A percentile compares a stretch with the other conserved stretches of the same genome.
These are phyloP conservation scores for Fusarium brachygibbosum DNA, from an alignment of 2,329 filamentous ascomycete genomes.

Conservation along the genomic window DNA sequence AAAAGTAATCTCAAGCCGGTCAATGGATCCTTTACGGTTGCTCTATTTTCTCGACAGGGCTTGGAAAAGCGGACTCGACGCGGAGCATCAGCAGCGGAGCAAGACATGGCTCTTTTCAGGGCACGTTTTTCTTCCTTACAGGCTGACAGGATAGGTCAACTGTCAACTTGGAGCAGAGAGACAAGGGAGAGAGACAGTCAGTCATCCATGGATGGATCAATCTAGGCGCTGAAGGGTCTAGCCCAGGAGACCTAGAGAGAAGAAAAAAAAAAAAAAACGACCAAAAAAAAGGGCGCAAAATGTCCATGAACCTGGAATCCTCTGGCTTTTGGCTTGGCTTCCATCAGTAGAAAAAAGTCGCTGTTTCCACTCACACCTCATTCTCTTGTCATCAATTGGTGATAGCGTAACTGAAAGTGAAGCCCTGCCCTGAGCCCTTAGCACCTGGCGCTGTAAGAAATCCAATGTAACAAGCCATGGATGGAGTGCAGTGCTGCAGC, in stretches of 20 bases:
- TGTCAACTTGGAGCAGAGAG: neutral
- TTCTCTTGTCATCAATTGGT: constrained; percentile 23
- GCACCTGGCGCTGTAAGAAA: constrained; percentile 33
- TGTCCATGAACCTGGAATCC: constrained; percentile 11
- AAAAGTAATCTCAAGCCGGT: constrained; percentile 19
- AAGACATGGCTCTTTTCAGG: constrained; percentile 26
- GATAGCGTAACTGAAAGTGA: constrained; percentile 9
- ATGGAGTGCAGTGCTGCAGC: neutral
- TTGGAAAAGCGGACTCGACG: constrained; percentile 35
- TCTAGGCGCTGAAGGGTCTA: constrained; percentile 39
- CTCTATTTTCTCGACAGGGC: constrained; percentile 13
- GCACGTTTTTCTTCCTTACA: neutral
- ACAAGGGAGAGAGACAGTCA: neutral
- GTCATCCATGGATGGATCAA: constrained; percentile 39
- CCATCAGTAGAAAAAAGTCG: constrained; percentile 9
- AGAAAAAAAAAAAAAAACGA: constrained; percentile 17
- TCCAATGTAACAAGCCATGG: constrained; percentile 36
- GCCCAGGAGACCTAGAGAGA: constrained; percentile 13
- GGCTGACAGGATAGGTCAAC: neutral
- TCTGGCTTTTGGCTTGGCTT: constrained; percentile 18
- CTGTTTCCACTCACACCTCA: constrained; percentile 37
- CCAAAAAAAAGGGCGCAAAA: constrained; percentile 36
- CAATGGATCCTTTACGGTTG: constrained; percentile 40
- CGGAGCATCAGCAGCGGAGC: constrained; percentile 36
- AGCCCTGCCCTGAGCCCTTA: constrained; percentile 46